These are phyloP conservation scores for Picocystis salinarum DNA, from an alignment of 139 green algal genomes.

Conservation along the genomic window DNA sequence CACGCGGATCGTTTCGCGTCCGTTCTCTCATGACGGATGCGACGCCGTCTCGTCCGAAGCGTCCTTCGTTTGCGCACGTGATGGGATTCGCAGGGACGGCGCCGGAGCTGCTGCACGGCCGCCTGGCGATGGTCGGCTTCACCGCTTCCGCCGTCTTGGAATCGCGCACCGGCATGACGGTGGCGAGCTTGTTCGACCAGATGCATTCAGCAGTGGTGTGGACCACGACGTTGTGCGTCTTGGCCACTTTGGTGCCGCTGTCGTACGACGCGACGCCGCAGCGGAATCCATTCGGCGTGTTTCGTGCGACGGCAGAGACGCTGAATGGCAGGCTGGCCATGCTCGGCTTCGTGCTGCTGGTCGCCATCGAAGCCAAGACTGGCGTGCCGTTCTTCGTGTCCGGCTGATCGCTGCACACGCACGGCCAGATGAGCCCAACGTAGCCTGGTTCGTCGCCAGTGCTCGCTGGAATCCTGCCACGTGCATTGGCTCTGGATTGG, in stretches of 20 bases:
- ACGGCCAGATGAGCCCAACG: too few species aligned
- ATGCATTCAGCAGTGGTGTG: background rate
- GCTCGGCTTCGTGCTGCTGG: conserved; percentile 1
- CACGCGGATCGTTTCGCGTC: too few species aligned
- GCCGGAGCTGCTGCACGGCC: conserved; percentile 1
- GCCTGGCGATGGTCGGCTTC: conserved; percentile 1
- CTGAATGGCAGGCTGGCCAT: conserved; percentile 3
- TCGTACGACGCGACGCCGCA: background rate
- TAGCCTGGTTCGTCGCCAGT: too few species aligned
- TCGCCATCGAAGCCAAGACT: conserved; percentile 5
- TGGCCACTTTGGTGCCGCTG: background rate
- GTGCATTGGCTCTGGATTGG: too few species aligned
- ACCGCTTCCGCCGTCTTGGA: background rate
- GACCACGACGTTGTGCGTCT: background rate
- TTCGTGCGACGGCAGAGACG: background rate
- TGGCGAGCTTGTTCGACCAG: background rate
- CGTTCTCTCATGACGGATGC: too few species aligned
- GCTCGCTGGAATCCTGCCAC: too few species aligned
- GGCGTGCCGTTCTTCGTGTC: conserved; percentile 3
- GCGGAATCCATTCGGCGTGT: background rate
- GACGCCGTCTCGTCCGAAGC: too few species aligned
- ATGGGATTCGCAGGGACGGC: conserved; percentile 1
- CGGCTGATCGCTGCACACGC: too few species aligned
- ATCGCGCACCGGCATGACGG: background rate
- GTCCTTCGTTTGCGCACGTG: background rate